Conservation (phyloP, 306 rosid species). For the Sicyos edulis region DNA sequence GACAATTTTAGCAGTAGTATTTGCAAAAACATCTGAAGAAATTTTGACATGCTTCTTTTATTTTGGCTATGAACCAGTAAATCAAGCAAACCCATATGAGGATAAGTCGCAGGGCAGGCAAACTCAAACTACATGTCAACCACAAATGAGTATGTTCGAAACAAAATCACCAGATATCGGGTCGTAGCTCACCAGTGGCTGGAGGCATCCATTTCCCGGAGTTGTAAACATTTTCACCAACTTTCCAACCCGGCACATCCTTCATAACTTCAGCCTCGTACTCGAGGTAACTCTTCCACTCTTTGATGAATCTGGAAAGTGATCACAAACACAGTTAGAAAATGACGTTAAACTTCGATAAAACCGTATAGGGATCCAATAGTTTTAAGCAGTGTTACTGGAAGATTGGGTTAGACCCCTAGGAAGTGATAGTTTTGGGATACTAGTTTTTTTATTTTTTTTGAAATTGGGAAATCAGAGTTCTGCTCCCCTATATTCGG, state of each 20-base stretch:
- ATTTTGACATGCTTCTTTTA: slow-evolving; percentile 18
- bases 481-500: too few relatives aligned
- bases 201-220: slow-evolving; percentile 99
- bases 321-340: slow-evolving; percentile 10
- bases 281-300: slow-evolving; percentile 94
- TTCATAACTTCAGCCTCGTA: slow-evolving; percentile 97
- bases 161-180: slow-evolving; percentile 79
- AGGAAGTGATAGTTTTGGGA: too few relatives aligned
- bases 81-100: slow-evolving; percentile 8
- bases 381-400: not conserved
- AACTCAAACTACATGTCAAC: slow-evolving; percentile 11
- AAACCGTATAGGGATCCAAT: not conserved
- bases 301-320: slow-evolving; percentile 64
- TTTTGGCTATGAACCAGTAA: slow-evolving; percentile 20
- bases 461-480: too few relatives aligned
- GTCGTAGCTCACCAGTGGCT: slow-evolving; percentile 85
- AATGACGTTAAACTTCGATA: not conserved
- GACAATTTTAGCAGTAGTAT: not conserved
- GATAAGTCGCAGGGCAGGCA: not conserved
- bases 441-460: too few relatives aligned
- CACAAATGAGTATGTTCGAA: slow-evolving; percentile 18
- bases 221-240: slow-evolving; percentile 82
- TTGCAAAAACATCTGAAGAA: slow-evolving; percentile 20
- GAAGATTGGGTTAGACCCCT: not conserved
- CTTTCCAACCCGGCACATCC: slow-evolving; percentile 99